Base-by-base conservation (phyloP, 768 basidiomycete species). In the Candolleomyces efflorescens region DNA sequence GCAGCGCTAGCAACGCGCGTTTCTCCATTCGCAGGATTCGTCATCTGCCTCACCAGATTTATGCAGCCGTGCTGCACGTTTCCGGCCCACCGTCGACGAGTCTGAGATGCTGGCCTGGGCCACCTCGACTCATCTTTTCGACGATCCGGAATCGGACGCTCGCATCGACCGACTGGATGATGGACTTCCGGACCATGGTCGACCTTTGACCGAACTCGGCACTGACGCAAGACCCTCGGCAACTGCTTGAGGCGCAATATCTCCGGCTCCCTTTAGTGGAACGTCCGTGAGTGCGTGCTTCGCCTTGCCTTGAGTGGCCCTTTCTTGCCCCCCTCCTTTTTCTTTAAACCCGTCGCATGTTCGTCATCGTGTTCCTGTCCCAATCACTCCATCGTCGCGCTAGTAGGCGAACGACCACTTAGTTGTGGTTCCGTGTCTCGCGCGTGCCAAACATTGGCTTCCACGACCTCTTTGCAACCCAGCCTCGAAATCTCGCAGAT, bases 351-450 rank as follows among this genome's bases (percentile, higher is more conserved):
- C 66, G 73, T 71, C 69, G 69, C 67, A 62, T 77, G 73, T 73
- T 73, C 69, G 65, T 67, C 63, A 65, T 67, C 67, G 68, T 63
- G 69, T 80, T 79, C 83, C 79, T 68, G 60, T 76, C 81, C 76
- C 62, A 67, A 66, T 74, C 82, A 72, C 68, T 75, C 81, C 85
- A 76, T 81, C 72, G 65, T 67, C 70, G 69, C 70, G 79, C 82
- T 84, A 70, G 83, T 47, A 82, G 80, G 81, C 80, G 85, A 49
- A 86, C 85, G 86, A 88, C 85, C 87, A 82, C 87, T 89, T 90
- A 57, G 70, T 65, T 89, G 89, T 81, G 87, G 87, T 87, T 83
- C 77, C 83, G 86, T 85, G 80, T 80, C 81, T 86, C 85, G 84
- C 78, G 78, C 78, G 75, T 76, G 85, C 87, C 87, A 73, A 90